Evolutionary conservation across 2,329 filamentous ascomycete genomes (phyloP), one percentile per base, ranked within the genome.

Genomic region (Cytospora leucostoma): DNA sequence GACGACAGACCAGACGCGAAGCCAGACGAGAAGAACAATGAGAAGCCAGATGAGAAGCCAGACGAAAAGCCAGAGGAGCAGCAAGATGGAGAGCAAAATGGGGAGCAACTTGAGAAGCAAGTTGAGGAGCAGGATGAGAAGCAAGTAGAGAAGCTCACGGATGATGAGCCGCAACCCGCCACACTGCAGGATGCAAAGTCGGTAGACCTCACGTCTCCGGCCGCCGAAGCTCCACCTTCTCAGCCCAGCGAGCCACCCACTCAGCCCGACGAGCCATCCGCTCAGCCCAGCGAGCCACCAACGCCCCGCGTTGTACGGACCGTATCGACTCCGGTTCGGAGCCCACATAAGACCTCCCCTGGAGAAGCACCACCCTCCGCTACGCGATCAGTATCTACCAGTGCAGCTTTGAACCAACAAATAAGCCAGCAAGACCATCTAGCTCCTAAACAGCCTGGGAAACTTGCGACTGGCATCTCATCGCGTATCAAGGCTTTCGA

Each of bases 401-500:
- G 86, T 27, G 80, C 84, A 8, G 81, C 83, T 13, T 86, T 80
- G 68, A 69, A 85, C 62, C 82, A 84, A 68, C 84, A 79, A 64
- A 77, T 84, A 55, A 79, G 78, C 8, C 84, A 83, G 66, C 84
- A 85, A 68, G 75, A 75, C 15, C 82, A 82, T 58, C 72, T 89
- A 56, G 78, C 82, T 54, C 80, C 85, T 4, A 92, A 61, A n/a
- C 38, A 91, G 73, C 96, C 93, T 74, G 83, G 88, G 68, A 95
- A 91, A 70, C 85, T 98, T 32, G 93, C 92, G 8, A 93, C 91
- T 10, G 93, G 92, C 69, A 97, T 99, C 65, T 96, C 94, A 3
- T 92, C 94, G 74, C 89, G 95, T 50, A 98, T 98, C 74, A 96
- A 97, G 75, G 93, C 93, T 7, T 80, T 99, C 59, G 91, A 97